Evolutionary conservation across 1,139 yeast species (phyloP), one percentile per base, ranked within the genome.

Genomic region (Scheffersomyces insectosa): DNA sequence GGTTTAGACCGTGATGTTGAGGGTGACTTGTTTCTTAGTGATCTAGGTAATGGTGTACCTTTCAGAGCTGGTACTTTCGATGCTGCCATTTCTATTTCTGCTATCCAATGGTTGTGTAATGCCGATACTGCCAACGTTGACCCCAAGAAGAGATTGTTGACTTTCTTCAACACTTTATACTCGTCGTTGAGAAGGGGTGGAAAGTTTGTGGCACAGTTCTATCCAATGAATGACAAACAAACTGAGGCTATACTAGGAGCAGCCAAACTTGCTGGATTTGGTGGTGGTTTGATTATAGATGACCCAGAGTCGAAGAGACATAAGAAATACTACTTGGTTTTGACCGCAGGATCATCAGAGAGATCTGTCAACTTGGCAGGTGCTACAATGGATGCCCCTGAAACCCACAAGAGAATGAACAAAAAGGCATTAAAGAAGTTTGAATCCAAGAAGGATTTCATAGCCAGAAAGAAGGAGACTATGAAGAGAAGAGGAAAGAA

Each of bases 51-150:
- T 47, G 99, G 99, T 23, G 77, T 95, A 4, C 99, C 99, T 6
- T 93, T 93, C 59, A 76, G 99, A 57, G 90, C 99, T 1, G 99
- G 99, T 42, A 79, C 96, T 0, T 93, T 93, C 62, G 99, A 95
- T 66, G 98, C 98, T 1, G 99, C 97, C 3, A 88, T 93, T 36
- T 86, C 96, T 16, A 89, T 93, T 52, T 87, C 96, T 38, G 99
- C 95, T 4, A 89, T 93, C 44, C 99, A 93, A 65, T 93, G 99
- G 99, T 79, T 93, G 37, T 89, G 98, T 72, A 93, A 93, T 62
- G 99, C 99, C 3, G 99, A 93, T 63, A 78, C 89, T 3, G 66
- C 89, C 2, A 75, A 77, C 35, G 85, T 83, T 42, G 96, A 90
- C 57, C 99, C 99, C n/a, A 86, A 86, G 60, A 79, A 78, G 57